phyloP scores from a whole-genome alignment of 2,329 filamentous ascomycete species.

The Mollisia scopiformis region DNA sequence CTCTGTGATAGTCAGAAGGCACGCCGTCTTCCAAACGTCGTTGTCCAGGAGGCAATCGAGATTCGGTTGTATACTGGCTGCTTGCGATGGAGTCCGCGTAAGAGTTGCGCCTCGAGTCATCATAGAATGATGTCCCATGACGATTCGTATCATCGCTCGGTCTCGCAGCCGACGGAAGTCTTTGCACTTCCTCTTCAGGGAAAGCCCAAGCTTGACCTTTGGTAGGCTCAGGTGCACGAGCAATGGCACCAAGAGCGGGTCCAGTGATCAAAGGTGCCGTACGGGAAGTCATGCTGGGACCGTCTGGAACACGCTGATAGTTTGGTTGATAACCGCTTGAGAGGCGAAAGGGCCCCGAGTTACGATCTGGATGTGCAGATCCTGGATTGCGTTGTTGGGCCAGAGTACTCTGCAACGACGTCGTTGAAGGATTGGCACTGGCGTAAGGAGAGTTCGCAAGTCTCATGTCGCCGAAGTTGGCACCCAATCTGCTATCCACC shows the following conservation, averaged over 20 bases:
- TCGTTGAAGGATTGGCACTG: slow-evolving; percentile 76
- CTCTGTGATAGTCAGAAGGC: slow-evolving; percentile 44
- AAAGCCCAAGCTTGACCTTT: slow-evolving; percentile 87
- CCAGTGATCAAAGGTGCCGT: slow-evolving; percentile 79
- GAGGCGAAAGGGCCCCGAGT: slow-evolving; percentile 57
- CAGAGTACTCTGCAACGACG: slow-evolving; percentile 72
- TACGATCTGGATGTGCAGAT: slow-evolving; percentile 43
- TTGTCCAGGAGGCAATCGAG: slow-evolving; percentile 71
- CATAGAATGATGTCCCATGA: slow-evolving; percentile 40
- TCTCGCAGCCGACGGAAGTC: slow-evolving; percentile 49
- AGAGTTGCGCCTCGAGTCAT: slow-evolving; percentile 73
- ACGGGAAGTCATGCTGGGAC: slow-evolving; percentile 43
- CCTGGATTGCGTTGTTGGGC: slow-evolving; percentile 68
- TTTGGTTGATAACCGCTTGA: slow-evolving; percentile 67
- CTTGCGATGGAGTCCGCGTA: slow-evolving; percentile 78
- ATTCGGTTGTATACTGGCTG: slow-evolving; percentile 78
- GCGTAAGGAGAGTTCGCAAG: slow-evolving; percentile 73
- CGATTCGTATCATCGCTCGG: slow-evolving; percentile 48
- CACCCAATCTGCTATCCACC: slow-evolving; percentile 78
- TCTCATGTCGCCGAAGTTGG: slow-evolving; percentile 69
- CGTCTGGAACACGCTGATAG: slow-evolving; percentile 45
- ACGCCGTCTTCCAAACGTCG: slow-evolving; percentile 69
- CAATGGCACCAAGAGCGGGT: slow-evolving; percentile 65
- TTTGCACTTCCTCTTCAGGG: slow-evolving; percentile 69
- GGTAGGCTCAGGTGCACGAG: slow-evolving; percentile 74